A percentile compares a stretch with the other conserved stretches of the same genome.
Conservation (phyloP, 208 protist genomes). For the Paratrypanosoma confusum region DNA sequence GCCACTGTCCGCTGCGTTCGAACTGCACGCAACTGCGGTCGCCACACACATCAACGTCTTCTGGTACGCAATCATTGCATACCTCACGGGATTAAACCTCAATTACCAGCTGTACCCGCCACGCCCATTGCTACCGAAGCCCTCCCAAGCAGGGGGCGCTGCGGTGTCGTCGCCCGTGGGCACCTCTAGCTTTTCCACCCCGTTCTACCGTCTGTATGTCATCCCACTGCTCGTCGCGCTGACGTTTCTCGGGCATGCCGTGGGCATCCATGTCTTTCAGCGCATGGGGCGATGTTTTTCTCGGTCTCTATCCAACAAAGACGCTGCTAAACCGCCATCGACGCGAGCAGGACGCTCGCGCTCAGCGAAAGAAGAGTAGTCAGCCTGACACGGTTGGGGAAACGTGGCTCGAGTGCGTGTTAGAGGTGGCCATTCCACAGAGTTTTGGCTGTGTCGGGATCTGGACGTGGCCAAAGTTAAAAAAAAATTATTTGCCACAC, state of each 20-base stretch:
- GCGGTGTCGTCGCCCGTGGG: slow-evolving; percentile 8
- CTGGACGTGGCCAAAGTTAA: too few relatives aligned
- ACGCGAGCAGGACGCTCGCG: too few relatives aligned
- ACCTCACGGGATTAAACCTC: slow-evolving; percentile 55
- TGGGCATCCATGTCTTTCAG: slow-evolving; percentile 6
- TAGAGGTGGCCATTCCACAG: too few relatives aligned
- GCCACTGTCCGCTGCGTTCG: slow-evolving; percentile 18
- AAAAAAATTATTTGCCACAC: too few relatives aligned
- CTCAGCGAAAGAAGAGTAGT: too few relatives aligned
- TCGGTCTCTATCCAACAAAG: too few relatives aligned
- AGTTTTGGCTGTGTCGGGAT: too few relatives aligned
- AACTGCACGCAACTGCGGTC: slow-evolving; percentile 55
- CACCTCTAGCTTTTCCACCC: slow-evolving; percentile 8
- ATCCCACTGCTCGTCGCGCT: slow-evolving; percentile 25
- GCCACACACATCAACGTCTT: slow-evolving; percentile 36
- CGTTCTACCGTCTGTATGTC: slow-evolving; percentile 26
- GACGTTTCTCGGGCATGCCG: slow-evolving; percentile 15
- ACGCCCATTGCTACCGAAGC: slow-evolving; percentile 3
- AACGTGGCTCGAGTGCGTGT: too few relatives aligned
- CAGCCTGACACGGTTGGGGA: too few relatives aligned
- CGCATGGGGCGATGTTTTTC: too few relatives aligned
- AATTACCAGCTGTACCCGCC: slow-evolving; percentile 72
- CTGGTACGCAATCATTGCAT: slow-evolving; percentile 26
- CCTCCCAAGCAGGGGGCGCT: too few relatives aligned
- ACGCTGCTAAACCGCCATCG: too few relatives aligned